Conservation (phyloP, 768 basidiomycete species). For the Tricholoma terreum region DNA sequence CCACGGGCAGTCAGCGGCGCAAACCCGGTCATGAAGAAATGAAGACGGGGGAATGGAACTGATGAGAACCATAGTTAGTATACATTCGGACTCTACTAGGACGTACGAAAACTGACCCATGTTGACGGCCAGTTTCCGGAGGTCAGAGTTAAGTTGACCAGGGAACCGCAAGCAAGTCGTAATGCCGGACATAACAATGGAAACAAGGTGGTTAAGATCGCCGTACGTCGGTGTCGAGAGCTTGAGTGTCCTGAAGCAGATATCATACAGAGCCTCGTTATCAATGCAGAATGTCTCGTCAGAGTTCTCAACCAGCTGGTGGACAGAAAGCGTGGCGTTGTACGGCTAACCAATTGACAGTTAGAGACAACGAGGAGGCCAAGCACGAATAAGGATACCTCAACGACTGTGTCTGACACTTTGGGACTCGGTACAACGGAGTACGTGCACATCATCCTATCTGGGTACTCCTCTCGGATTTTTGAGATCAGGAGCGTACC, state of each 20-base stretch:
- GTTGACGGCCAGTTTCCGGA: constrained; percentile 98
- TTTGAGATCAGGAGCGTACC: constrained; percentile 98
- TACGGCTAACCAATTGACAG: constrained; percentile 63
- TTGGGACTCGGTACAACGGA: constrained; percentile 97
- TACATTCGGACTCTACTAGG: not conserved
- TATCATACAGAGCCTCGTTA: constrained; percentile 98
- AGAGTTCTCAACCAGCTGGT: constrained; percentile 99
- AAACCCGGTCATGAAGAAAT: constrained; percentile 99
- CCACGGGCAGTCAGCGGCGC: constrained; percentile 94
- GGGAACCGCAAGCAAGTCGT: constrained; percentile 99
- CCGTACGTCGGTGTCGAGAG: constrained; percentile 94
- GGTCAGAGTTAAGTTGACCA: constrained; percentile 98
- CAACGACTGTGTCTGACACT: constrained; percentile 98
- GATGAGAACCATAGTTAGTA: not conserved
- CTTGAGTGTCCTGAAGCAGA: constrained; percentile 98
- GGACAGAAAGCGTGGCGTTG: constrained; percentile 97
- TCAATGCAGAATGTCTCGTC: constrained; percentile 99
- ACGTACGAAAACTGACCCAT: constrained; percentile 65
- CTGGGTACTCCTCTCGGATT: constrained; percentile 98
- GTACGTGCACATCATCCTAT: constrained; percentile 99
- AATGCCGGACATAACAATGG: constrained; percentile 97
- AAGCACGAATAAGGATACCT: constrained; percentile 43
- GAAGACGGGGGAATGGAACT: constrained; percentile 99
- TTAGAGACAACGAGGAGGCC: not conserved
- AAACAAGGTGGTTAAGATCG: constrained; percentile 97